Evolutionary conservation across 108 stramenopile species (phyloP).

Genomic region (Cyclotella distinguenda): DNA sequence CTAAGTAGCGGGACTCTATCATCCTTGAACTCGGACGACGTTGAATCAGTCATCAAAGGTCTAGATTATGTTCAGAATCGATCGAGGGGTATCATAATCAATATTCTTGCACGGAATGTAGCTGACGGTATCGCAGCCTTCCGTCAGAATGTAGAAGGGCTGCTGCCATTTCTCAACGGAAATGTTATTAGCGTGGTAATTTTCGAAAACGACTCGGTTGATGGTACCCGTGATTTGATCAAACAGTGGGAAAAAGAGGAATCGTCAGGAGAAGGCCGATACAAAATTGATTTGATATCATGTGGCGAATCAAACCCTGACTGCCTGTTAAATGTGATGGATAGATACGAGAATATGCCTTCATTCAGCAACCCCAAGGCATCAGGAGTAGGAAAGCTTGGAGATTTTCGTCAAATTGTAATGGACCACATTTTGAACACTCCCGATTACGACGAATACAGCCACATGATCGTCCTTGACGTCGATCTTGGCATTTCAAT

Average conservation of each 20-base stretch:
- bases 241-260: conserved; percentile 37
- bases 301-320: conserved; percentile 45
- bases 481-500: conserved; percentile 44
- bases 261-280: conserved; percentile 3
- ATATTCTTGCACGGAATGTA: conserved; percentile 48
- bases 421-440: conserved; percentile 41
- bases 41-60: conserved; percentile 38
- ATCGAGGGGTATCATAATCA: conserved; percentile 46
- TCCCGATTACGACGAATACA: conserved; percentile 41
- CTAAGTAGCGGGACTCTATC: conserved; percentile 38
- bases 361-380: conserved; percentile 26
- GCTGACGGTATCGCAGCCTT: conserved; percentile 37
- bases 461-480: conserved; percentile 54
- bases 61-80: conserved; percentile 35
- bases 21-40: conserved; percentile 41
- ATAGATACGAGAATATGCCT: conserved; percentile 50
- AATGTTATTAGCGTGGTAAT: conserved; percentile 36
- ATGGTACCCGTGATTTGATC: conserved; percentile 46
- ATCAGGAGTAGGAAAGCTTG: conserved; percentile 48
- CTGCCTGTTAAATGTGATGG: conserved; percentile 42
- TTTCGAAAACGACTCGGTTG: conserved; percentile 56
- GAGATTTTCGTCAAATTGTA: conserved; percentile 48
- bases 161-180: conserved; percentile 33
- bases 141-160: conserved; percentile 37
- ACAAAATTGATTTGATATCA: conserved; percentile 43